Evolutionary conservation across 805 yeast genomes (phyloP).

Genomic region (Lipomyces starkeyi): DNA sequence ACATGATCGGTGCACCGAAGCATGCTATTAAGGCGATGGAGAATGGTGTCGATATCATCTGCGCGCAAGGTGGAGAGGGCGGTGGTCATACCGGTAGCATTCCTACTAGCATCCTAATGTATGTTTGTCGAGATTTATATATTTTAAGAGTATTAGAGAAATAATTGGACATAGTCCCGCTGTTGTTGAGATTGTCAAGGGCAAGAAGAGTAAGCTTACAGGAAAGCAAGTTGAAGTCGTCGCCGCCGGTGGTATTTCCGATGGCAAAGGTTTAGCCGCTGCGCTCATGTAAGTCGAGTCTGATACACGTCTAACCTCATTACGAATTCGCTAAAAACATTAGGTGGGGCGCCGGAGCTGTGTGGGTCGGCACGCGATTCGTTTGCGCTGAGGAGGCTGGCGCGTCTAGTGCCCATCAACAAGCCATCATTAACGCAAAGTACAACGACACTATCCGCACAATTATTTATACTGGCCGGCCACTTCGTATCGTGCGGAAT

Average conservation of each 20-base stretch:
- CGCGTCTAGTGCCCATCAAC: constrained; percentile 40
- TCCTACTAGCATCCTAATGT: constrained; percentile 39
- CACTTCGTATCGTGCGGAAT: constrained; percentile 38
- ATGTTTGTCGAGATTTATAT: not conserved
- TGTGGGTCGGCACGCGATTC: constrained; percentile 44
- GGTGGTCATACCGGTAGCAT: constrained; percentile 43
- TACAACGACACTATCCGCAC: constrained; percentile 40
- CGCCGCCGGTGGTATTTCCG: constrained; percentile 43
- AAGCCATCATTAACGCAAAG: constrained; percentile 35
- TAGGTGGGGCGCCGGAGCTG: constrained; percentile 40
- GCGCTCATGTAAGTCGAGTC: constrained; percentile 31
- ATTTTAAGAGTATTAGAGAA: not conserved
- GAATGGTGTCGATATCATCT: constrained; percentile 41
- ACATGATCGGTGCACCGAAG: constrained; percentile 42
- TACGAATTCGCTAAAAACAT: not conserved
- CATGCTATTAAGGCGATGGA: constrained; percentile 40
- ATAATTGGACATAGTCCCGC: constrained; percentile 33
- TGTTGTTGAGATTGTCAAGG: constrained; percentile 40
- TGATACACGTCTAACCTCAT: not conserved
- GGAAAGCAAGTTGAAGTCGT: constrained; percentile 40
- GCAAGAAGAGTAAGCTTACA: constrained; percentile 38
- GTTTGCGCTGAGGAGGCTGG: constrained; percentile 43
- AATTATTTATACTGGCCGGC: constrained; percentile 42
- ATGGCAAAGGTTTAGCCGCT: constrained; percentile 41
- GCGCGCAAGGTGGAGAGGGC: constrained; percentile 44